These are phyloP conservation scores for Cylindrotheca fusiformis DNA, from an alignment of 108 stramenopile genomes.

Conservation along the genomic window DNA sequence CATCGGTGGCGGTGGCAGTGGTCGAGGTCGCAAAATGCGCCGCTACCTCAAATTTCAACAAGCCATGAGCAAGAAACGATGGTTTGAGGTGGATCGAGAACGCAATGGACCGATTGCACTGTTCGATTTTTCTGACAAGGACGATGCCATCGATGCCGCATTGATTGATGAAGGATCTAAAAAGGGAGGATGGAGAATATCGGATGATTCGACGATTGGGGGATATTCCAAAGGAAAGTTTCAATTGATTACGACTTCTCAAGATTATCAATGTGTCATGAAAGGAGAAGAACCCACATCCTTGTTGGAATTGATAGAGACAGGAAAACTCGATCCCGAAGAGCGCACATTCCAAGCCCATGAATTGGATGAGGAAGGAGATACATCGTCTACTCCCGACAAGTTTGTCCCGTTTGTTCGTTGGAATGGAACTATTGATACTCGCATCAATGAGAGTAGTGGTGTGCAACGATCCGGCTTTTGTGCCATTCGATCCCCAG, in stretches of 20 bases:
- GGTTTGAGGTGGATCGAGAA: conserved; percentile 29
- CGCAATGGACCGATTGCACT: conserved; percentile 61
- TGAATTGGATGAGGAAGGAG: conserved; percentile 2
- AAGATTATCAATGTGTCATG: conserved; percentile 25
- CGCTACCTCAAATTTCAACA: conserved; percentile 33
- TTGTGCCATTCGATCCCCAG: conserved; percentile 74
- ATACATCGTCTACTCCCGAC: neutral
- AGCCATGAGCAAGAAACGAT: conserved; percentile 31
- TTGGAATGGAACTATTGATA: conserved; percentile 74
- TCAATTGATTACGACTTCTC: conserved; percentile 13
- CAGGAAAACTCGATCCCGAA: conserved; percentile 14
- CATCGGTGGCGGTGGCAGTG: too few species aligned
- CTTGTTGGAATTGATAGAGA: neutral
- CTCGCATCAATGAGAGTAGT: conserved; percentile 40
- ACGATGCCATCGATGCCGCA: conserved; percentile 74
- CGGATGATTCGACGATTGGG: conserved; percentile 83
- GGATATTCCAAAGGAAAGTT: conserved; percentile 48
- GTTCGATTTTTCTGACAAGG: conserved; percentile 61
- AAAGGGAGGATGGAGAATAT: conserved; percentile 67
- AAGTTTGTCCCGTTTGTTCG: conserved; percentile 61
- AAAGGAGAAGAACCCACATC: conserved; percentile 8
- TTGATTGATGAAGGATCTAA: conserved; percentile 18
- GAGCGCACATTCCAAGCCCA: conserved; percentile 7
- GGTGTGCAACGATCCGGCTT: conserved; percentile 68
- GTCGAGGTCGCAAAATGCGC: neutral